Evolutionary conservation across 371 early-diverging fungal species (phyloP).

Genomic region (Mortierella sp.): DNA sequence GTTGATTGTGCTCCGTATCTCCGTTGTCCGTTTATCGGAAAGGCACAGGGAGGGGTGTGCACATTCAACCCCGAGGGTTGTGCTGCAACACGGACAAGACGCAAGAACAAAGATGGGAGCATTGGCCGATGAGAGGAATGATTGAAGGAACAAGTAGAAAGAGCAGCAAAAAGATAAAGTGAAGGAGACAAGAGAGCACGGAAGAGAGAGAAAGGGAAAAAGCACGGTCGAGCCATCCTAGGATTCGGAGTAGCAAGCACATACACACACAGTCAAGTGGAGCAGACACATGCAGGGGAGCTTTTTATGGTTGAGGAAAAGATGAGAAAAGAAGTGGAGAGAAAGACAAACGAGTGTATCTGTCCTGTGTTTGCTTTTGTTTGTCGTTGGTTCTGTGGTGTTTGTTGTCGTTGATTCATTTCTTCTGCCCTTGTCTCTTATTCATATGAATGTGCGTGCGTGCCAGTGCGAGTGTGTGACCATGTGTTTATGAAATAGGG

Average conservation of each 20-base stretch:
- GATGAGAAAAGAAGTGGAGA: background rate
- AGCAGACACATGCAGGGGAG: background rate
- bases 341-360: background rate
- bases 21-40: background rate
- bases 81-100: background rate
- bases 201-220: background rate
- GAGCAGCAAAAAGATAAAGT: background rate
- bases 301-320: background rate
- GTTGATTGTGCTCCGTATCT: background rate
- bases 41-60: background rate
- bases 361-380: background rate
- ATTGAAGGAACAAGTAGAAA: background rate
- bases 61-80: background rate
- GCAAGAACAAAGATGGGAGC: background rate
- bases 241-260: background rate
- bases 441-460: background rate
- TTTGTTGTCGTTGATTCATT: background rate
- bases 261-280: too few species aligned
- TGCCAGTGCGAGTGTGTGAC: slow-evolving; percentile 7
- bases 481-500: background rate
- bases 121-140: background rate
- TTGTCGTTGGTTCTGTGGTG: background rate
- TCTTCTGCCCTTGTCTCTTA: background rate
- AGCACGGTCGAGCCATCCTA: slow-evolving; percentile 1
- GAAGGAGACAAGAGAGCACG: background rate